Evolutionary conservation across 768 basidiomycete genomes (phyloP), one percentile per base, ranked within the genome.

Genomic region (Wakefieldia striispora): DNA sequence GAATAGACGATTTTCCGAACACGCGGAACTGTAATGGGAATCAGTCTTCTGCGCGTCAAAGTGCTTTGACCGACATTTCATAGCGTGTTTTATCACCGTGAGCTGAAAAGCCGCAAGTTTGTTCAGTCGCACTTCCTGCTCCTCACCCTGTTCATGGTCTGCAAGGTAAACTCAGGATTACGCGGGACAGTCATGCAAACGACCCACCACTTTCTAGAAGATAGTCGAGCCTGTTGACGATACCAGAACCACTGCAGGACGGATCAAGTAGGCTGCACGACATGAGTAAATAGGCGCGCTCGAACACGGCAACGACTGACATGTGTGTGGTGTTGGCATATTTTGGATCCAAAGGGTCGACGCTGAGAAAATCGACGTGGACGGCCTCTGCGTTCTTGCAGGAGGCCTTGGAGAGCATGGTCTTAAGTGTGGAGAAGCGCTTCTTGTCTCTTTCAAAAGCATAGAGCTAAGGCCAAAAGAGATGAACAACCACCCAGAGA

Each of bases 171-270:
- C 21, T 54, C 6, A 49, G 50, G 17, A 39, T 24, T 35, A 47
- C 16, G 54, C 20, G 45, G 23, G 35, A 27, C 31, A 43, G 43
- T 35, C 43, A 43, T 27, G 27, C 11, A 50, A 50, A 38, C 3
- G 33, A 51, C 76, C 45, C 50, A 86, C 92, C 91, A 64, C 78
- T 72, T 59, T 86, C 86, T 9, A 91, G 70, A 9, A 95, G 79
- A 70, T 93, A 79, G 64, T 97, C 92, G 45, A 97, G 70, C 43
- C 93, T 82, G 68, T 92, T 92, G 42, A 94, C 83, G 48, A 95
- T 95, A 3, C 94, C 92, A 14, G 91, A 94, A 34, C 93, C 91
- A 51, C 94, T 97, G 66, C 95, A 99, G 31, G 95, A 97, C 12
- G 95, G 95, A 65, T 99, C 95, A 8, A 98, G 75, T 35, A 99